A percentile compares a stretch with the other conserved stretches of the same genome.
These are phyloP conservation scores for Xanthoconium stramineum DNA, from an alignment of 768 basidiomycete species.

Conservation along the genomic window DNA sequence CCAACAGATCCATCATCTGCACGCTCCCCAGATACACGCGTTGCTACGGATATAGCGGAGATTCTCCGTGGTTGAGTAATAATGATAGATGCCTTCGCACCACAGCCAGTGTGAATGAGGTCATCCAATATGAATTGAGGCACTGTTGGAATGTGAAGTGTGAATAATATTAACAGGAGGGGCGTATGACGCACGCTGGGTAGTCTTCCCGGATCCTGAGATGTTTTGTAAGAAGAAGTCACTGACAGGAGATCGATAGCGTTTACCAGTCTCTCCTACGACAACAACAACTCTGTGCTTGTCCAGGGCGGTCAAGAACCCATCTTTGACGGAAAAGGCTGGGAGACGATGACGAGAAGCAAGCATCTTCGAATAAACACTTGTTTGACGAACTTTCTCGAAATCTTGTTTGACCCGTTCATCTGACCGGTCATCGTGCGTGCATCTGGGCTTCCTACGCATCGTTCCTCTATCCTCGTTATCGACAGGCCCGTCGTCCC, in stretches of 20 bases:
- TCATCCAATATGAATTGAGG: slow-evolving; percentile 90
- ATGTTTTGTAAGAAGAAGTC: slow-evolving; percentile 1
- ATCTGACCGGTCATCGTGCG: slow-evolving; percentile 44
- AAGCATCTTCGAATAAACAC: slow-evolving; percentile 57
- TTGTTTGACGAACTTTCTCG: slow-evolving; percentile 39
- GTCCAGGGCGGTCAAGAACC: slow-evolving; percentile 59
- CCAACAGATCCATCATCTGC: slow-evolving; percentile 76
- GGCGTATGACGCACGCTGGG: slow-evolving; percentile 53
- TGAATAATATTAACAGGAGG: background rate
- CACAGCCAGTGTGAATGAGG: slow-evolving; percentile 58
- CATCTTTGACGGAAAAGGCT: slow-evolving; percentile 64
- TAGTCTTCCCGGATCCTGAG: slow-evolving; percentile 86
- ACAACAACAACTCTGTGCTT: slow-evolving; percentile 71
- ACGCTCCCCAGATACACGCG: slow-evolving; percentile 81
- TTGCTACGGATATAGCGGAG: slow-evolving; percentile 84
- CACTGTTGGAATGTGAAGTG: slow-evolving; percentile 38
- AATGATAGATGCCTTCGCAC: slow-evolving; percentile 69
- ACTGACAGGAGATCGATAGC: background rate
- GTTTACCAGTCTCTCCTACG: slow-evolving; percentile 82
- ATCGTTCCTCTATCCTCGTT: background rate
- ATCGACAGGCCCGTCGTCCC: background rate
- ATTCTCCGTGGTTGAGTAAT: slow-evolving; percentile 89
- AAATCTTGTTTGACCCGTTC: slow-evolving; percentile 53
- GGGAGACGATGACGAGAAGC: slow-evolving; percentile 61
- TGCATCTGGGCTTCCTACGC: background rate